phyloP scores from a whole-genome alignment of 1,284 basidiomycete species.

The Rhodotorula sp. region DNA sequence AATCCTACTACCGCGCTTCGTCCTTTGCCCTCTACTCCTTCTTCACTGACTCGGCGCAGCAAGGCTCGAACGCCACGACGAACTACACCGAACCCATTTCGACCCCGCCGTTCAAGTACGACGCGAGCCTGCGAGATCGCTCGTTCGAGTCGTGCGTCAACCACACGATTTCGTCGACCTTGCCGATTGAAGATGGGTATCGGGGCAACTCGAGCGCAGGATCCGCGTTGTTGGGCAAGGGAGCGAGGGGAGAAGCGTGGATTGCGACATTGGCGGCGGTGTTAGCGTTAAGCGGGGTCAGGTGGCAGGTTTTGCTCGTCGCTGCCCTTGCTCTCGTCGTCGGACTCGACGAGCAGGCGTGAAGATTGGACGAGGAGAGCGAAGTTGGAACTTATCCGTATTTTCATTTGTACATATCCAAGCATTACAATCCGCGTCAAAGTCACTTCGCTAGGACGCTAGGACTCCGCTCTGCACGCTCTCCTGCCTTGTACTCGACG shows the following conservation, averaged over 20 bases:
- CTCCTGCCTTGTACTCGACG: no score
- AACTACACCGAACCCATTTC: slow-evolving; percentile 22
- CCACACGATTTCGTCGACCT: slow-evolving; percentile 4
- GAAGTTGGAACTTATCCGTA: neutral
- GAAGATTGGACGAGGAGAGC: fast-evolving
- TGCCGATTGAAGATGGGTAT: slow-evolving; percentile 23
- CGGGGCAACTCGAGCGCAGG: neutral
- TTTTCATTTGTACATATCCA: no score
- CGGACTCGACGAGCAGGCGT: neutral
- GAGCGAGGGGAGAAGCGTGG: neutral
- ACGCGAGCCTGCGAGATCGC: neutral
- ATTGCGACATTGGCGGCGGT: neutral
- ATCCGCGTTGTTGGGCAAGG: neutral
- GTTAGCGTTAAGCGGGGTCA: slow-evolving; percentile 2
- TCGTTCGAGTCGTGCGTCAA: slow-evolving; percentile 25
- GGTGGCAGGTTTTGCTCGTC: slow-evolving; percentile 1
- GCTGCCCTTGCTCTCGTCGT: neutral
- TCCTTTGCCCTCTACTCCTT: slow-evolving; percentile 26
- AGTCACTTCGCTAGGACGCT: no score
- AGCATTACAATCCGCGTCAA: no score
- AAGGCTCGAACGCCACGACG: neutral
- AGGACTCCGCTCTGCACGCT: no score
- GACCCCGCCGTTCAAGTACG: slow-evolving; percentile 2
- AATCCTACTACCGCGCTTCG: slow-evolving; percentile 17
- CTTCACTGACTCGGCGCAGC: slow-evolving; percentile 6